Evolutionary conservation across 495 filamentous ascomycete genomes (phyloP).

Genomic region (Trichoderma virens): DNA sequence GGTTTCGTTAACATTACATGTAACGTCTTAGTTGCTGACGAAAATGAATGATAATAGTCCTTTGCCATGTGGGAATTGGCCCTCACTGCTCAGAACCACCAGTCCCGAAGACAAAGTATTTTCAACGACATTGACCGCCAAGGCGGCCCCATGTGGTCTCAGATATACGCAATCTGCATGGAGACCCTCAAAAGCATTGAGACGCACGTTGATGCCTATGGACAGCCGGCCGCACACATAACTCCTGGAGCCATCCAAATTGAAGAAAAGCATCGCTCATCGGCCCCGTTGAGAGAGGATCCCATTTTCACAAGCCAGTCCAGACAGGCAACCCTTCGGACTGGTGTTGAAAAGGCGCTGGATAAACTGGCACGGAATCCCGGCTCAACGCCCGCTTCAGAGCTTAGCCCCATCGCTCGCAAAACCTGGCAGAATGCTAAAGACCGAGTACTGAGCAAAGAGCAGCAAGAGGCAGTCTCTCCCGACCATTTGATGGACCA

Average conservation of each 20-base stretch:
- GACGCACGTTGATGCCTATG: conserved; percentile 52
- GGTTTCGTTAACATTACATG: not conserved
- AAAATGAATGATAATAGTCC: conserved; percentile 30
- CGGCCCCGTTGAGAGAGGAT: conserved; percentile 47
- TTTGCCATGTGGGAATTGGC: conserved; percentile 91
- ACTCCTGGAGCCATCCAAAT: conserved; percentile 24
- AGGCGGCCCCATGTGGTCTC: conserved; percentile 70
- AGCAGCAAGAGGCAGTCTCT: conserved; percentile 37
- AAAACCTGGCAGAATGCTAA: conserved; percentile 26
- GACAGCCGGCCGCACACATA: conserved; percentile 35
- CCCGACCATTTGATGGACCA: conserved; percentile 31
- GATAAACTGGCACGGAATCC: conserved; percentile 49
- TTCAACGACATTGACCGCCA: conserved; percentile 85
- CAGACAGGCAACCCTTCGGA: conserved; percentile 34
- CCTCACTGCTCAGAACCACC: conserved; percentile 64
- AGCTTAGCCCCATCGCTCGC: conserved; percentile 33
- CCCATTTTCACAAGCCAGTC: conserved; percentile 44
- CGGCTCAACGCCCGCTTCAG: conserved; percentile 45
- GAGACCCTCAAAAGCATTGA: conserved; percentile 58
- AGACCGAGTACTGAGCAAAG: conserved; percentile 33
- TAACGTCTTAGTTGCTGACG: not conserved
- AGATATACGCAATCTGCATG: conserved; percentile 61
- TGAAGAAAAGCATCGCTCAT: conserved; percentile 22
- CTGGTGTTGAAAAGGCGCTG: conserved; percentile 44
- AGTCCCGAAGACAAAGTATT: conserved; percentile 68